Conservation (phyloP, 2,329 filamentous ascomycete species). For the Corinectria fuckeliana region DNA sequence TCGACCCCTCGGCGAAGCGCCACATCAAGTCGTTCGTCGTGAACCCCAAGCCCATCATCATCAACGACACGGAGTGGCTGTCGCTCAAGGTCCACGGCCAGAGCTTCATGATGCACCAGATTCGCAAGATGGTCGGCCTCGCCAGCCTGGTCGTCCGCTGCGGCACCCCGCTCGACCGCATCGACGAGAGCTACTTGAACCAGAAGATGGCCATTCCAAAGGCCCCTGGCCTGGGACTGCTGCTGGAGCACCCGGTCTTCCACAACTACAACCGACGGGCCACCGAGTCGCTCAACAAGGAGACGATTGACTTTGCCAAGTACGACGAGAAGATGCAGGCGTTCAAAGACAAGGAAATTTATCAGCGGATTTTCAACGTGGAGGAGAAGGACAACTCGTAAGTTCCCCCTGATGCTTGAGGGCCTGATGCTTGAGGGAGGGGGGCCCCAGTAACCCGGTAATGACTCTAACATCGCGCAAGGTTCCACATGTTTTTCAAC, state of each 20-base stretch:
- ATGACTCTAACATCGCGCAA: constrained; percentile 44
- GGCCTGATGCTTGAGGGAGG: neutral
- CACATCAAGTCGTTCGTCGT: constrained; percentile 92
- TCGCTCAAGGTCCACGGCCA: constrained; percentile 96
- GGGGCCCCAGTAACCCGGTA: neutral
- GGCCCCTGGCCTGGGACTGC: constrained; percentile 84
- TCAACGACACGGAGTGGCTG: constrained; percentile 93
- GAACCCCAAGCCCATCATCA: constrained; percentile 77
- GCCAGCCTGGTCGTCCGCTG: constrained; percentile 83
- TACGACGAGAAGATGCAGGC: constrained; percentile 80
- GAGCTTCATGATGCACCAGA: constrained; percentile 99
- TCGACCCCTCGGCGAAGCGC: constrained; percentile 84
- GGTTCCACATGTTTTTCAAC: constrained; percentile 80
- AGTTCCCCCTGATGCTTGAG: constrained; percentile 47
- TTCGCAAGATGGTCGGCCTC: constrained; percentile 98
- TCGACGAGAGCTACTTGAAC: constrained; percentile 75
- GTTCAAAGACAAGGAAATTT: constrained; percentile 94
- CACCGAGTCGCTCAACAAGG: constrained; percentile 65
- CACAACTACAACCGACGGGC: constrained; percentile 84
- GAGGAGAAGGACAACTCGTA: constrained; percentile 88
- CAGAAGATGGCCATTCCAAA: constrained; percentile 89
- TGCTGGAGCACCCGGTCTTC: constrained; percentile 92
- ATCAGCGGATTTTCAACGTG: constrained; percentile 86
- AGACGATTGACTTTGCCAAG: constrained; percentile 78
- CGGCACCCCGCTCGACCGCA: constrained; percentile 74